Evolutionary conservation across 768 basidiomycete genomes (phyloP), one percentile per base, ranked within the genome.

Genomic region (Boletus tylopilopsis): DNA sequence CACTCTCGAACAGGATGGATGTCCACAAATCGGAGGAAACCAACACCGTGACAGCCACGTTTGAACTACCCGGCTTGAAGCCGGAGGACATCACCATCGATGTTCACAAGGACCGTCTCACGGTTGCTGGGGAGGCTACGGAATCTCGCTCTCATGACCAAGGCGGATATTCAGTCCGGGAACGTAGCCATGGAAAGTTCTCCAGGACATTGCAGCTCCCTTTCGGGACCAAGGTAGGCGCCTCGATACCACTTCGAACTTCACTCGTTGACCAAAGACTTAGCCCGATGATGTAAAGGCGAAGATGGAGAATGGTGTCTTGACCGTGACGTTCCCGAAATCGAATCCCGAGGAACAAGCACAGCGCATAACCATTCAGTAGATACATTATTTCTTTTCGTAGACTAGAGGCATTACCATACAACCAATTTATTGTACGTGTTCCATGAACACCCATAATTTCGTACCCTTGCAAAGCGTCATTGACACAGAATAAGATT

Each of bases 11-110:
- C 6, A 75, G 73, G 35, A 59, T 80, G 69, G 73, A 82, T 54
- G 43, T 82, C 1, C 66, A 75, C 42, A 76, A 78, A 57, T 68
- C 73, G 41, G 51, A 66, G 15, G 68, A 71, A 0, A 58, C 61
- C n/a, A 73, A 75, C 54, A 49, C 56, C 21, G 73, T 80, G 29
- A 78, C 75, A 4, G 79, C 77, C 7, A 73, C 73, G 10, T 78
- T 83, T 48, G 82, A 82, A 56, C 63, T 80, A 2, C 81, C 81
- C 5, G 79, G 81, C 5, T 60, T 81, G 45, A 75, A 69, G 47
- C 74, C 78, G 44, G 73, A 76, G 36, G 68, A 74, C 40, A 68
- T 81, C 42, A 56, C 64, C 37, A 74, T 82, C 45, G 73, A 80
- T 45, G 59, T 80, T 22, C 71, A 73, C 34, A 71, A 77, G 50